Evolutionary conservation across 2,329 filamentous ascomycete species (phyloP), one percentile per base, ranked within the genome.

Genomic region (Nemania sp.): DNA sequence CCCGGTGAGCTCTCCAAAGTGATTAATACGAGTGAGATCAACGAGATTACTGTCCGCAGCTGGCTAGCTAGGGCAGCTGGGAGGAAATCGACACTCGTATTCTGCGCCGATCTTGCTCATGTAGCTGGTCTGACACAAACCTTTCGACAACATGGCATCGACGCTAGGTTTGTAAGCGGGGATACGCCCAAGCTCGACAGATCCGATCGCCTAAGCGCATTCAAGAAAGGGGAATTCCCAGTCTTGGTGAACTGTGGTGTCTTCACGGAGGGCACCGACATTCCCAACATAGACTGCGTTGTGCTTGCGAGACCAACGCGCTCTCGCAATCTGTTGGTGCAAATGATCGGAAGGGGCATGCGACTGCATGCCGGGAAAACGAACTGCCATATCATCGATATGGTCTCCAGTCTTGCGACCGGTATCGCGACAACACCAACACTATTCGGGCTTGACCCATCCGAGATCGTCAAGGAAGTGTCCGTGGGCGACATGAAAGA

Each of bases 261-360:
- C 34, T 97, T 96, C 66, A 97, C 93, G 0, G 94, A 99, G 74
- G 94, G 94, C 2, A 99, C 94, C 1, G 94, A 99, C 66, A 96
- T 99, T 26, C 94, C 95, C 5, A 97, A 96, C 68, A 90, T 99
- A 61, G 94, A 99, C 74, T 97, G 94, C 67, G 83, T 99, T 20
- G 69, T 99, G 7, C 80, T 99, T 7, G 91, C 89, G 3, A 80
- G 94, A 20, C 94, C 94, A 0, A 99, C 94, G 1, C 86, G 87
- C 62, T 97, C 94, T 14, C 85, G 89, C n/a, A 97, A 97, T 64
- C 76, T 99, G 2, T 82, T 99, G 1, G 85, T 97, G 1, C 94
- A 99, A 72, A 99, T 99, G 94, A 96, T 99, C 57, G 94, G 94
- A 0, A 83, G 94, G 64, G 94, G 94, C 4, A 89, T 99, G 84